Evolutionary conservation across 2,329 filamentous ascomycete species (phyloP), one percentile per base, ranked within the genome.

Genomic region (Penicillium sp.): DNA sequence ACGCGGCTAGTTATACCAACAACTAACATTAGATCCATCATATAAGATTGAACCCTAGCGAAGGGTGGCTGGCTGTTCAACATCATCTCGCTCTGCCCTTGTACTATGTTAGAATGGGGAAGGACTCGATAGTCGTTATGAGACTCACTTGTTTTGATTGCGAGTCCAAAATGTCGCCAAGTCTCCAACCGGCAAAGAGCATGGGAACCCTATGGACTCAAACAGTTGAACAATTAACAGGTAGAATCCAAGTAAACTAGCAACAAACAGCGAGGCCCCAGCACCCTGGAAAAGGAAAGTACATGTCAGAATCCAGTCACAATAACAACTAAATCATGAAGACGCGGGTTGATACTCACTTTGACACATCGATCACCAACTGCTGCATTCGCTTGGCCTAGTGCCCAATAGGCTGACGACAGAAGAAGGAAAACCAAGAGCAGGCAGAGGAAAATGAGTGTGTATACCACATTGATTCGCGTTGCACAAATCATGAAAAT

Each of bases 391-490:
- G 68, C 75, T 19, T 75, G 62, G 3, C 85, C 85, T 9, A 81
- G 66, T 19, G 82, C 72, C 79, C 83, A 88, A 73, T 86, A 89
- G 0, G 81, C 81, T 2, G 79, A 86, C 0, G 87, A 81, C 33
- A 91, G 78, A 27, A 86, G 75, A 13, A 73, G 70, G 68, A 91
- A 89, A 3, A 80, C 77, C 13, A 85, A 68, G 19, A 83, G 72
- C n/a, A 91, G 81, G 1, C 78, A 79, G 58, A 86, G 68, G 78
- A 91, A 91, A 73, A 92, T 88, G 55, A 85, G 63, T 64, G 89
- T 82, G 73, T 91, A 90, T 71, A 85, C 81, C 10, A 90, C 56
- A 71, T 92, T 92, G 31, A 88, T 91, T 48, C 89, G 85, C 19
- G 91, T 76, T 1, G 89, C 82, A 74, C 86, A 89, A 69, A 91